Base-by-base conservation (phyloP, 208 protist genomes). In the Leishmania arabica region DNA sequence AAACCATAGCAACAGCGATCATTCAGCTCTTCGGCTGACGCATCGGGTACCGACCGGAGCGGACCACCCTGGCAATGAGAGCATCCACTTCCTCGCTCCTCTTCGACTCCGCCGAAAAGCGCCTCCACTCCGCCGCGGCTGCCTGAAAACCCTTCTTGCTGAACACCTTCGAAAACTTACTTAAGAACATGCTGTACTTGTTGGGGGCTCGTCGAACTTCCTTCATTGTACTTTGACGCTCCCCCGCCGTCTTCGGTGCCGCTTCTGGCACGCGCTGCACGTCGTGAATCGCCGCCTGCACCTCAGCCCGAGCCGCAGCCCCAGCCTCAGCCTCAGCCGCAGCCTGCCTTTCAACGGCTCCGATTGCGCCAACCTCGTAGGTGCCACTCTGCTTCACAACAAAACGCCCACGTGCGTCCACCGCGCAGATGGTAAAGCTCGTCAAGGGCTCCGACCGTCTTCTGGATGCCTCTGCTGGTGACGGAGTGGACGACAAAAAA, bases 341-440 rank as follows among this genome's bases (percentile, higher is more conserved):
- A 27, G 66, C 66, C 34, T 42, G 66, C 66, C 27, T 17, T 51
- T 45, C 24, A 51, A 73, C 45, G 11, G 47, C 47, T 45, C 56
- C 11, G 13, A 78, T 15, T 3, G 69, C 75, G 37, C 69, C 79
- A 21, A 88, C 84, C 27, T 78, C 70, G 78, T 95, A 95, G 3
- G 42, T 71, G 6, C 60, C 77, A 24, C 86, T 84, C 1, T 88
- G 75, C 62, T 83, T 80, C 2, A 93, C 90, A 8, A 87, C 51
- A 81, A 92, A 95, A 13, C 82, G 80, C 4, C 91, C 91, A 7
- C 72, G 69, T 24, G 84, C 83, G 69, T 95, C 88, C 51, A 93
- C 89, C 7, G 91, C 86, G 15, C 86, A 82, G 34, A 95, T 89
- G 19, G 85, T 82, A 37, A 84, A 78, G 17, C 56, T 45, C 7